Conservation (phyloP, 2,329 filamentous ascomycete species). For the Coniochaeta sp. region DNA sequence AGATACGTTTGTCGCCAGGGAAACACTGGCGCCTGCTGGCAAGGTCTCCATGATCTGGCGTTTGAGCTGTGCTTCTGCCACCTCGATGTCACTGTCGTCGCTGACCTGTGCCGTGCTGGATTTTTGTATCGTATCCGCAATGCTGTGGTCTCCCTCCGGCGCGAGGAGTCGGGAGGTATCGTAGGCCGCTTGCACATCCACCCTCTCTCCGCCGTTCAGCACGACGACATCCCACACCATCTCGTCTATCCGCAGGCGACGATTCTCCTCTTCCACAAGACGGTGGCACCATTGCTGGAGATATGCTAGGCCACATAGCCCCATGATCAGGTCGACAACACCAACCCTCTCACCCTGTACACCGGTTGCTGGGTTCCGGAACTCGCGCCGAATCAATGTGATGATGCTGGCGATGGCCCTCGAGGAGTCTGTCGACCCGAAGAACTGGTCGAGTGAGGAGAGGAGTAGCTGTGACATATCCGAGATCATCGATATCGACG, state of each 20-base stretch:
- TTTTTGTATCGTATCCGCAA: slow-evolving; percentile 29
- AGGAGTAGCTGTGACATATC: slow-evolving; percentile 52
- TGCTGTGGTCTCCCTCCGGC: slow-evolving; percentile 9
- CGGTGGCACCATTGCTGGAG: slow-evolving; percentile 51
- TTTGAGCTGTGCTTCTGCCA: slow-evolving; percentile 40
- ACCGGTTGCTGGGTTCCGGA: slow-evolving; percentile 56
- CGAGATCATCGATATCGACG: slow-evolving; percentile 46
- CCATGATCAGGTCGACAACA: slow-evolving; percentile 53
- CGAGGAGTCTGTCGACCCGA: slow-evolving; percentile 64
- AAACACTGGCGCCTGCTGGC: slow-evolving; percentile 48
- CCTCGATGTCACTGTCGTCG: slow-evolving; percentile 30
- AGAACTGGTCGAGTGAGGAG: slow-evolving; percentile 54
- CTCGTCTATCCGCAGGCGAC: slow-evolving; percentile 43
- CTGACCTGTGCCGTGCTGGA: slow-evolving; percentile 19
- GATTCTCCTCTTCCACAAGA: slow-evolving; percentile 41
- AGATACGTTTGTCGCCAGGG: slow-evolving; percentile 51
- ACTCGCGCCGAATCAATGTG: slow-evolving; percentile 55
- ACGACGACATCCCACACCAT: slow-evolving; percentile 62
- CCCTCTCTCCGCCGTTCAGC: slow-evolving; percentile 48
- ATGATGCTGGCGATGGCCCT: slow-evolving; percentile 61
- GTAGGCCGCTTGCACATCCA: slow-evolving; percentile 38
- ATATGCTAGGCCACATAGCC: slow-evolving; percentile 54
- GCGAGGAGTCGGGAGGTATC: background rate
- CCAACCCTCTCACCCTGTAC: slow-evolving; percentile 52
- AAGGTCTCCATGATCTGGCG: slow-evolving; percentile 48